Evolutionary conservation across 1,284 basidiomycete genomes (phyloP).

Genomic region (Pyrrhoderma lamaoense): DNA sequence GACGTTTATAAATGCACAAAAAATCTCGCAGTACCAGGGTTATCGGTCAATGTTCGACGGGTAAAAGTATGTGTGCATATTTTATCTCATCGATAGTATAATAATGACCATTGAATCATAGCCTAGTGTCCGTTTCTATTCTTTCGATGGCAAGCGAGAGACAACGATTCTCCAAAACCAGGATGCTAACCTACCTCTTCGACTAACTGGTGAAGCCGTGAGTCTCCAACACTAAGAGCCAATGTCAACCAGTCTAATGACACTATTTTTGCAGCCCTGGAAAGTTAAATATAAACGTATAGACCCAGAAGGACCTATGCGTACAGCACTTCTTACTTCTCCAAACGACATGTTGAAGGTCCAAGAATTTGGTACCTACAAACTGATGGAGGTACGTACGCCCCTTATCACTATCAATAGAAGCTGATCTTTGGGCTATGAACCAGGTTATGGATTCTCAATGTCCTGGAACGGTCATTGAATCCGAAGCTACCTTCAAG

Average conservation of each 20-base stretch:
- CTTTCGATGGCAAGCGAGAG: slow-evolving; percentile 46
- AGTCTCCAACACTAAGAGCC: slow-evolving; percentile 28
- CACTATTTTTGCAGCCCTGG: slow-evolving; percentile 85
- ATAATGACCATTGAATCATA: slow-evolving; percentile 25
- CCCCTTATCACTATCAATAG: too few species aligned
- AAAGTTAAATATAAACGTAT: slow-evolving; percentile 62
- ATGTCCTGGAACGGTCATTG: slow-evolving; percentile 71
- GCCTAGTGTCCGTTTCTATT: slow-evolving; percentile 86
- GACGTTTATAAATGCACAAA: slow-evolving; percentile 87
- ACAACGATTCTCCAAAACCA: slow-evolving; percentile 75
- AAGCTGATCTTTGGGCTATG: too few species aligned
- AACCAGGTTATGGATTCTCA: slow-evolving; percentile 72
- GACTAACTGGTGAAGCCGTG: slow-evolving; percentile 83
- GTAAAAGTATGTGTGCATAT: slow-evolving; percentile 49
- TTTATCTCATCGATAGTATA: slow-evolving; percentile 4
- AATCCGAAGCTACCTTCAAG: slow-evolving; percentile 54
- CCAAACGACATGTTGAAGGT: slow-evolving; percentile 71
- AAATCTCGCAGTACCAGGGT: slow-evolving; percentile 65
- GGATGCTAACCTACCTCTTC: slow-evolving; percentile 63
- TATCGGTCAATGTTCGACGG: slow-evolving; percentile 86
- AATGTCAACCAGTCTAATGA: too few species aligned
- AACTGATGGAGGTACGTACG: slow-evolving; percentile 56
- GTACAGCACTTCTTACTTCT: slow-evolving; percentile 44
- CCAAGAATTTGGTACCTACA: slow-evolving; percentile 66
- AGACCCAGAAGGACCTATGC: slow-evolving; percentile 39